Base-by-base conservation (phyloP, 305 asterid genomes). In the Stenogyne calaminthoides region DNA sequence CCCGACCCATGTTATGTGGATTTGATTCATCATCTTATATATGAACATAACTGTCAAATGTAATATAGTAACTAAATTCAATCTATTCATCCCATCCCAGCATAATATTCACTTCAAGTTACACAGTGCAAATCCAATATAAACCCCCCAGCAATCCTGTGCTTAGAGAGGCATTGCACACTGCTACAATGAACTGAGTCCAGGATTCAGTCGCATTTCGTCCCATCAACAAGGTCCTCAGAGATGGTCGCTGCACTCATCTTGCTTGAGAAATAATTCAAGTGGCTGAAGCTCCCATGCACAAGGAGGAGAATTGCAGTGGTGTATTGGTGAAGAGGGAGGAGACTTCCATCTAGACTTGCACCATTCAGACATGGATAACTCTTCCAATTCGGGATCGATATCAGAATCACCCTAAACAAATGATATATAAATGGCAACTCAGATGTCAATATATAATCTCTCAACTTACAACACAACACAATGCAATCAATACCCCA, bases 301-400 rank as follows among this genome's bases (percentile, higher is more conserved):
- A 16, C 67, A 81, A 49, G 78, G 77, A 34, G 84, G 76, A 10
- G 83, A 78, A 39, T 75, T 75, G 77, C 14, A 60, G 44, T 47
- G 62, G 32, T 47, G 58, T 37, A 67, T 40, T 29, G 95, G 91
- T 67, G 93, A 84, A 67, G 76, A 25, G 47, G 85, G 91, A 78
- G 82, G 91, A 76, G 88, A 88, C 77, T 81, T 71, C 82, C 81
- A 71, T 58, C 55, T 14, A 65, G 68, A 66, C 29, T 11, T 49
- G 60, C 73, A 70, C 81, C 74, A 68, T 57, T 82, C 82, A 10
- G 58, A 62, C 81, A 78, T 61, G 8, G 81, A 27, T 67, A 84
- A 36, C 80, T 88, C 95, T 72, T 84, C 80, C 67, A 79, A 79
- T 39, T 76, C 72, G 6, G 34, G 71, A 6, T 32, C 6, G 36